Conservation (phyloP, 2,329 filamentous ascomycete species). For the Colletotrichum tropicicola region DNA sequence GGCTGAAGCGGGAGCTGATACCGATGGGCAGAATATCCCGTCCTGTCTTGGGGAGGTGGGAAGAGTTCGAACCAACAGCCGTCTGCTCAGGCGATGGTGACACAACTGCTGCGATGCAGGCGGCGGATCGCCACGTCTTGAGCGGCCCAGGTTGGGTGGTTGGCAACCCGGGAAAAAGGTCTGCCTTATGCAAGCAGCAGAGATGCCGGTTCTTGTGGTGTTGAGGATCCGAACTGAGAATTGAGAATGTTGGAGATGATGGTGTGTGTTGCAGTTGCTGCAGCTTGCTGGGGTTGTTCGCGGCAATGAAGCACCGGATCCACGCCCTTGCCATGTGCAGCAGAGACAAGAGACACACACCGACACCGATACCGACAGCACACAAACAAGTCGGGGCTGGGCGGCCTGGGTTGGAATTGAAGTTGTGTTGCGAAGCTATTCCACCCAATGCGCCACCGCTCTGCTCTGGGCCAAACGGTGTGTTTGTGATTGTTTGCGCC, state of each 20-base stretch:
- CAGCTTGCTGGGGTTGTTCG: neutral
- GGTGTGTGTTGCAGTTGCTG: no score
- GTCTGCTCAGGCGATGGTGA: no score
- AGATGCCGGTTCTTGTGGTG: neutral
- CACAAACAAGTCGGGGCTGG: no score
- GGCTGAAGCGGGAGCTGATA: neutral
- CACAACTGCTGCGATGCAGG: neutral
- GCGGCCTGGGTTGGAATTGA: no score
- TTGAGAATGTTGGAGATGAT: neutral
- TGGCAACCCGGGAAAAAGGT: neutral
- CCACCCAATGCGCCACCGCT: no score
- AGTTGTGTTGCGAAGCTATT: no score
- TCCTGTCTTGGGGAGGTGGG: no score
- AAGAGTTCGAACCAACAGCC: no score
- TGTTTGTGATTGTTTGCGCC: constrained; percentile 16
- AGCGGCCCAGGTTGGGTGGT: neutral
- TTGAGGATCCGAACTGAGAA: neutral
- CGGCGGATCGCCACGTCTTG: neutral
- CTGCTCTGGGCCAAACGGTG: no score
- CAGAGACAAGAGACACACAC: neutral
- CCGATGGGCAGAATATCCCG: neutral
- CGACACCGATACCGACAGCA: neutral
- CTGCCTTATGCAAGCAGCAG: constrained; percentile 3
- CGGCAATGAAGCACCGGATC: neutral
- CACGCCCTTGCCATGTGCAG: neutral